Evolutionary conservation across 202 grass and related monocot species (phyloP).

Genomic region (Setaria italica): DNA sequence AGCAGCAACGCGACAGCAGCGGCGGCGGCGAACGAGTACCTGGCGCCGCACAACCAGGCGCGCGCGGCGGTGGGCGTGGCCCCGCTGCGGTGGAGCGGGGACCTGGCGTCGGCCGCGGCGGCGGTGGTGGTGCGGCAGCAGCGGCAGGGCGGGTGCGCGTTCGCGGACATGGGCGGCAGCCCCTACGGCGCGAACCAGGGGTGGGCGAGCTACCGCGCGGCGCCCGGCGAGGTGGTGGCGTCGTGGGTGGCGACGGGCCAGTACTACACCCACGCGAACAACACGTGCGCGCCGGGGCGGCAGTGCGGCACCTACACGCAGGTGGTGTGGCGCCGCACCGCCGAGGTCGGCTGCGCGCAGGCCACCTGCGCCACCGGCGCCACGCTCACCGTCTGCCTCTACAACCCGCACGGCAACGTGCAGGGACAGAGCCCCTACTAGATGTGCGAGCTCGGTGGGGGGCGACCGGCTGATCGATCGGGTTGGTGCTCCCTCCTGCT

Average conservation of each 20-base stretch:
- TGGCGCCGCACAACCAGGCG: slow-evolving; percentile 73
- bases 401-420: slow-evolving; percentile 86
- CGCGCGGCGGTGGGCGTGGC: slow-evolving; percentile 59
- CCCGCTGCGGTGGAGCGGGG: slow-evolving; percentile 64
- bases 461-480: not conserved
- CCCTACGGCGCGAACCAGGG: slow-evolving; percentile 79
- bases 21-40: slow-evolving; percentile 49
- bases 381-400: slow-evolving; percentile 76
- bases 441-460: not conserved
- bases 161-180: slow-evolving; percentile 62
- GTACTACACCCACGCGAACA: slow-evolving; percentile 73
- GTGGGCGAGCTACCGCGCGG: slow-evolving; percentile 67
- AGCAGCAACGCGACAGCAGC: not conserved
- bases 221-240: slow-evolving; percentile 63
- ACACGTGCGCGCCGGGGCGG: slow-evolving; percentile 62
- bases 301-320: slow-evolving; percentile 92
- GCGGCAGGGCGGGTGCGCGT: slow-evolving; percentile 54
- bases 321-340: slow-evolving; percentile 78
- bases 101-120: slow-evolving; percentile 34
- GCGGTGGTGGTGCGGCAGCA: slow-evolving; percentile 37
- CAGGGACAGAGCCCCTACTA: slow-evolving; percentile 83
- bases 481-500: not conserved
- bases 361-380: slow-evolving; percentile 54
- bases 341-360: slow-evolving; percentile 73
- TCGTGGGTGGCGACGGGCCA: slow-evolving; percentile 61